These are phyloP conservation scores for Erodium maritimum DNA, from an alignment of 345 rosid genomes.

Conservation along the genomic window DNA sequence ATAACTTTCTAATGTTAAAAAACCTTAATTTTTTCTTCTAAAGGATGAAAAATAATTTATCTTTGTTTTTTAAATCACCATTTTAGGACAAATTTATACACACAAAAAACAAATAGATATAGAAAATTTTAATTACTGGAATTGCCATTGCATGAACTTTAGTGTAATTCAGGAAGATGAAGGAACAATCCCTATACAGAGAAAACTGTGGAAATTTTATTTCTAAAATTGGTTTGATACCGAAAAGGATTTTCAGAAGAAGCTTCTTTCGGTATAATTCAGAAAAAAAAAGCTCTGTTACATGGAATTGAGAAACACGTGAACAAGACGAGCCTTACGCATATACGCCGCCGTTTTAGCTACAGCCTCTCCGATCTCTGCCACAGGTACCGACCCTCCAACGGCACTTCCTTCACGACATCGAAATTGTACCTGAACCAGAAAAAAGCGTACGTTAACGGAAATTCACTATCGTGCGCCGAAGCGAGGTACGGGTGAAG, in stretches of 20 bases:
- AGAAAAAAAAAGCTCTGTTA: neutral
- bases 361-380: neutral
- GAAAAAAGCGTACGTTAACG: neutral
- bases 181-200: no score
- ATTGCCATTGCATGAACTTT: no score
- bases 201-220: neutral
- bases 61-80: no score
- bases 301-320: neutral
- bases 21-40: no score
- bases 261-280: neutral
- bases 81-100: no score
- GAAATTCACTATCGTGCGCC: slow-evolving; percentile 17
- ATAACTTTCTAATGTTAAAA: no score
- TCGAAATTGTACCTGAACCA: slow-evolving; percentile 62
- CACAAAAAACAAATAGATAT: no score
- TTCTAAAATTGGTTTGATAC: neutral
- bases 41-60: no score
- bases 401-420: slow-evolving; percentile 49
- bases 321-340: neutral
- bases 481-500: neutral
- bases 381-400: slow-evolving; percentile 44
- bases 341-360: neutral
- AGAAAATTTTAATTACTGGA: no score
- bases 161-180: no score
- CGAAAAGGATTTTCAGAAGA: neutral